Conservation (phyloP, 2,329 filamentous ascomycete species). For the Metarhizium robertsii region DNA sequence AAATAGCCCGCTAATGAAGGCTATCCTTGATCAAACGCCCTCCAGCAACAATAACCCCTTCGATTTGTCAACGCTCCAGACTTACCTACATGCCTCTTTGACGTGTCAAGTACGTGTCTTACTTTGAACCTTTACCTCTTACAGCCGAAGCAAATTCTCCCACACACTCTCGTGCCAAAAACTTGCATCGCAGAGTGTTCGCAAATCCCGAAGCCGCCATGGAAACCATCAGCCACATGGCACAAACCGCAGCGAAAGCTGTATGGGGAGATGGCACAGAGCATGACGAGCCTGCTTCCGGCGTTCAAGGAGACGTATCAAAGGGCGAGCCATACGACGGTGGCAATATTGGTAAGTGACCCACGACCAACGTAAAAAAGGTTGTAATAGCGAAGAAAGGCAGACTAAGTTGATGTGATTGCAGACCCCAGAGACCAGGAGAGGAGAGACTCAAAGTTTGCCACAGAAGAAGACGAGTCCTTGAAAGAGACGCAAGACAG, state of each 20-base stretch:
- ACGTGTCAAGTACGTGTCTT: not conserved
- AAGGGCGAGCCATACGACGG: conserved; percentile 68
- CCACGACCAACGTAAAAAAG: not conserved
- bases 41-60: too few relatives aligned
- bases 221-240: conserved; percentile 55
- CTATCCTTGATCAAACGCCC: not conserved
- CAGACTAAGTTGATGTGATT: not conserved
- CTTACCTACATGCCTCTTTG: too few relatives aligned
- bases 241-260: conserved; percentile 28
- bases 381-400: not conserved
- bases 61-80: too few relatives aligned
- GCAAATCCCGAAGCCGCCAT: conserved; percentile 28
- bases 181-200: not conserved
- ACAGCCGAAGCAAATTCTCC: not conserved
- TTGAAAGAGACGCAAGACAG: not conserved
- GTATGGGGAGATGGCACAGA: conserved; percentile 34
- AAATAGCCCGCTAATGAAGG: not conserved
- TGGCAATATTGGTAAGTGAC: conserved; percentile 54
- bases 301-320: conserved; percentile 56
- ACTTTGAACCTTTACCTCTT: not conserved
- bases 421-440: not conserved
- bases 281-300: conserved; percentile 59
- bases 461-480: not conserved
- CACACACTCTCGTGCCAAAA: not conserved
- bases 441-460: not conserved